Evolutionary conservation across 441 rosid genomes (phyloP).

Genomic region (Melastoma candidum): DNA sequence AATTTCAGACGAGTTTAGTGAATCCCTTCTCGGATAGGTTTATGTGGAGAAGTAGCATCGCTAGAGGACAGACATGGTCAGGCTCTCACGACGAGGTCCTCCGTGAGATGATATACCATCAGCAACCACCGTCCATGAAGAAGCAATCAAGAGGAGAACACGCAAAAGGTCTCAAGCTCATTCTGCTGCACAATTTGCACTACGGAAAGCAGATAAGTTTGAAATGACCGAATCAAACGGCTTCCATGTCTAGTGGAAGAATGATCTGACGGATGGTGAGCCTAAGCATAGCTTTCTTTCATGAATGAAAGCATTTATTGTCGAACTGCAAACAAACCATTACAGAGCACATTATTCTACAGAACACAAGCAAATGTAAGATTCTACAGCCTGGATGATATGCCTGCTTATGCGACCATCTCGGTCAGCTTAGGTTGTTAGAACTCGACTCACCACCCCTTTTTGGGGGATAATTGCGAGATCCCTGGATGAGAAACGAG

Average conservation of each 20-base stretch:
- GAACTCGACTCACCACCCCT: conserved; percentile 33
- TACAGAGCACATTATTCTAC: background rate
- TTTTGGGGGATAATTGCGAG: conserved; percentile 53
- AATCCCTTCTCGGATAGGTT: conserved; percentile 89
- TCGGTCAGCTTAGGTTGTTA: conserved; percentile 15
- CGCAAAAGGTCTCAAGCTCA: conserved; percentile 75
- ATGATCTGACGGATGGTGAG: too few species aligned
- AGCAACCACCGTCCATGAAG: conserved; percentile 19
- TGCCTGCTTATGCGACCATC: too few species aligned
- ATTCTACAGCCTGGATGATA: background rate
- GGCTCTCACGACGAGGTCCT: conserved; percentile 45
- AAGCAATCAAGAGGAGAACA: conserved; percentile 28
- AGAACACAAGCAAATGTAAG: background rate
- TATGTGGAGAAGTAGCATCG: conserved; percentile 73
- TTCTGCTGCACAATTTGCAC: conserved; percentile 61
- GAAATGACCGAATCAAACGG: too few species aligned
- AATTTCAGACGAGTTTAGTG: conserved; percentile 58
- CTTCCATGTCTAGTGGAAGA: too few species aligned
- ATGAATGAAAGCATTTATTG: too few species aligned
- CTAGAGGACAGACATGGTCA: conserved; percentile 82
- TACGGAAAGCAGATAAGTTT: conserved; percentile 27
- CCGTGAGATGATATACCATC: conserved; percentile 36
- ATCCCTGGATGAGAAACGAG: conserved; percentile 55
- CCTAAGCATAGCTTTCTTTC: too few species aligned
- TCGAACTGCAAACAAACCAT: too few species aligned